Base-by-base conservation (phyloP, 2,329 filamentous ascomycete genomes). In the Penicillium psychrosexuale region DNA sequence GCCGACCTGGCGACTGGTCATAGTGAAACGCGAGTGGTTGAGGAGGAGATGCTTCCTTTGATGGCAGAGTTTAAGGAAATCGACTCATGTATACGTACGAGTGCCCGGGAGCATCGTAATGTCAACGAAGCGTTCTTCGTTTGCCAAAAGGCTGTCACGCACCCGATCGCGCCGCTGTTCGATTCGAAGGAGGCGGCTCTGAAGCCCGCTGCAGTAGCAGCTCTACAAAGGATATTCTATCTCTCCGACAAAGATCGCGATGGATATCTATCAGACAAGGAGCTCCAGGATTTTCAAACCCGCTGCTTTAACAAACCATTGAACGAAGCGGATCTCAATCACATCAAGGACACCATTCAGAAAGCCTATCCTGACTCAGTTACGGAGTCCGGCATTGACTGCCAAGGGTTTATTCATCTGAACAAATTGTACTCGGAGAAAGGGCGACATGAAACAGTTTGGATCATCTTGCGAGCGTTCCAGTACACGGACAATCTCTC, bases 41-140 rank as follows among this genome's bases (percentile, higher is more conserved):
- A 96, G 67, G 94, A 97, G 72, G 94, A 99, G 77, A 97, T 99
- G 91, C 80, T 97, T 31, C 94, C 94, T 0, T 87, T 99, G 61
- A 97, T 99, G 94, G 88, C 90, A 58, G 94, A 99, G 76, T 99
- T 97, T 76, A 93, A 96, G 70, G 94, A 97, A 74, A 97, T 99
- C 61, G 94, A 99, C 72, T 96, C 92, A 0, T 99, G 94, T 75
- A 97, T 99, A 69, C 84, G 94, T 53, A 91, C 92, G 8, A 97
- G 92, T 73, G 91, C 93, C 19, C 85, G 90, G 65, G 90, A 96
- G 67, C 91, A 96, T 69, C 86, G 88, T 65, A 97, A 97, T 73
- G 90, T 97, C 71, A 96, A 96, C 71, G 92, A 93, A 73, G 91
- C 93, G 56, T 97, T 99, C 77, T 97, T 96, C 68, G 85, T 99